phyloP scores from a whole-genome alignment of 768 basidiomycete species.

The Lactifluus piperatus region DNA sequence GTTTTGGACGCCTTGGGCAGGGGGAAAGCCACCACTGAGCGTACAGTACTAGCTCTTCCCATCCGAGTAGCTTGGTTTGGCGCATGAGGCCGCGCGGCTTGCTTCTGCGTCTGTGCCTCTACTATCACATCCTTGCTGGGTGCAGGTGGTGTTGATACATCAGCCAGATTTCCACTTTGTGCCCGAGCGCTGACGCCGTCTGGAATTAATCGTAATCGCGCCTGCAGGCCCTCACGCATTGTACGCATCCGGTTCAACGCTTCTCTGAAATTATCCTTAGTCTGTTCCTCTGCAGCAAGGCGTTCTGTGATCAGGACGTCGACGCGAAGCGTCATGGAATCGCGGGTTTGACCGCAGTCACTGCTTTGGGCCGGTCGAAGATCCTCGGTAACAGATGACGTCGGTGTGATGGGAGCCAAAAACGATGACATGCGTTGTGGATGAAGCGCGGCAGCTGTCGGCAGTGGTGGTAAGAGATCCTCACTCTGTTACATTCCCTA shows the following conservation, averaged over 20 bases:
- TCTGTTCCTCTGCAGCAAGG: conserved; percentile 16
- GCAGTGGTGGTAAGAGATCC: conserved; percentile 13
- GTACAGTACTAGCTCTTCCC: neutral
- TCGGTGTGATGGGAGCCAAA: conserved; percentile 7
- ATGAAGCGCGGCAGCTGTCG: conserved; percentile 16
- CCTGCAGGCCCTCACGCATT: conserved; percentile 19
- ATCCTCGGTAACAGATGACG: conserved; percentile 15
- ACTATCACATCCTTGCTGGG: conserved; percentile 15
- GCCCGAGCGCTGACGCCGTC: conserved; percentile 10
- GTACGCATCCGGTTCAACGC: conserved; percentile 17
- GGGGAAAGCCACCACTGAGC: conserved; percentile 6
- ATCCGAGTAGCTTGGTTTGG: neutral
- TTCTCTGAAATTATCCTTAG: neutral
- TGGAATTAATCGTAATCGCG: neutral
- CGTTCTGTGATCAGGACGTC: conserved; percentile 16
- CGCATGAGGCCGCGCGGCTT: conserved; percentile 14
- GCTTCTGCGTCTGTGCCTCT: neutral
- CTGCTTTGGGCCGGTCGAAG: conserved; percentile 3
- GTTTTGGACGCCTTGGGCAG: conserved; percentile 7
- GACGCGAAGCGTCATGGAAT: conserved; percentile 5
- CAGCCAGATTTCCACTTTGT: neutral
- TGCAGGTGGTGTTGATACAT: conserved; percentile 7
- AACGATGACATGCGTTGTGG: conserved; percentile 15
- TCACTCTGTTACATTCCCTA: conserved; percentile 4
- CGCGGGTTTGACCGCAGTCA: conserved; percentile 8